Evolutionary conservation across 768 basidiomycete genomes (phyloP), one percentile per base, ranked within the genome.

Genomic region (Krasilnikovozyma curviuscula): DNA sequence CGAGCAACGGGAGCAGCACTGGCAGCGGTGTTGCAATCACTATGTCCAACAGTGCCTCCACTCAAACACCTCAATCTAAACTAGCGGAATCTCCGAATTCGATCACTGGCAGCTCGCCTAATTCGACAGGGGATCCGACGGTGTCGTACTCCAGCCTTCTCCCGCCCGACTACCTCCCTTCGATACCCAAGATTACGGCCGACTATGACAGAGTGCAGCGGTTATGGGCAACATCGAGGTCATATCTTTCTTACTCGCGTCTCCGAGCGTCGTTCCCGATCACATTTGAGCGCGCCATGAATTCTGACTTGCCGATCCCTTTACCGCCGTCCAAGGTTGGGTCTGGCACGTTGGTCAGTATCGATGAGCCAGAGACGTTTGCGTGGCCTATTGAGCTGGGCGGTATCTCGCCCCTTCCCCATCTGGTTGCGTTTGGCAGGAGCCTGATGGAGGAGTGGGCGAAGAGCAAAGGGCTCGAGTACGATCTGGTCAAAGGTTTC

Each of bases 401-500:
- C 18, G 40, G 40, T 13, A 46, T 52, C n/a, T n/a, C n/a, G n/a
- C n/a, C n/a, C 45, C 39, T 52, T 4, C 45, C 50, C 27, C 50
- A 52, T n/a, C 32, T 52, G 6, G 50, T 47, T 23, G 50, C 38
- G 10, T 52, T 52, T 29, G 50, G 50, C 16, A 12, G 50, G 14
- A 40, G 39, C 18, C 32, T 52, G 27, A 33, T 52, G 4, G 34
- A n/a, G 25, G 50, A 52, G 33, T 52, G 45, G 45, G 50, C n/a
- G n/a, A n/a, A n/a, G n/a, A n/a, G n/a, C n/a, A n/a, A n/a, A n/a
- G n/a, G n/a, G n/a, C n/a, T n/a, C n/a, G n/a, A n/a, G n/a, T n/a
- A n/a, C n/a, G n/a, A n/a, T n/a, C n/a, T n/a, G n/a, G n/a, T n/a
- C n/a, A n/a, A n/a, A n/a, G n/a, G n/a, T n/a, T n/a, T n/a, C n/a